These are phyloP conservation scores for Leccinum solheimii DNA, from an alignment of 1,284 basidiomycete genomes.

Conservation along the genomic window DNA sequence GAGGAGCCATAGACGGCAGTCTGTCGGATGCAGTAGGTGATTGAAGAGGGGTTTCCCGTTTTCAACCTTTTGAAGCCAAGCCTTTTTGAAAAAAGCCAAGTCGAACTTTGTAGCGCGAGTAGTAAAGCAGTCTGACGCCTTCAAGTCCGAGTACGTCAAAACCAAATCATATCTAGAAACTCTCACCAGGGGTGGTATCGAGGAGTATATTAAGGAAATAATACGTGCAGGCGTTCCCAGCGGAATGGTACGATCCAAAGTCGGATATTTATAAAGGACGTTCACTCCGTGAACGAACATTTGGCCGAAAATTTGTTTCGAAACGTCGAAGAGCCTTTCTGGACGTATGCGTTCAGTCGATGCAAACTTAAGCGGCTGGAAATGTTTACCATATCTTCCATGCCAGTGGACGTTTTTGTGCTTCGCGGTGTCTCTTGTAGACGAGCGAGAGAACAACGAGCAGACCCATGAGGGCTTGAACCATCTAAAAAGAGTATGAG, in stretches of 20 bases:
- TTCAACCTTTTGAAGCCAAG: conserved; percentile 75
- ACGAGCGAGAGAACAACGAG: conserved; percentile 85
- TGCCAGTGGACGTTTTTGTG: conserved; percentile 63
- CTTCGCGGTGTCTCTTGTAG: conserved; percentile 87
- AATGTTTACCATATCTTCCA: conserved; percentile 87
- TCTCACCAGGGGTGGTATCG: conserved; percentile 87
- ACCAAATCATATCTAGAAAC: background rate
- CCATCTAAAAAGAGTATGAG: conserved; percentile 49
- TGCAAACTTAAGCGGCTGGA: background rate
- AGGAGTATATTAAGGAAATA: conserved; percentile 96
- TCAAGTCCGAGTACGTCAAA: conserved; percentile 10
- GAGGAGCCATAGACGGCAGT: conserved; percentile 88
- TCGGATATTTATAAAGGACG: conserved; percentile 68
- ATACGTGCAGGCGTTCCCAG: conserved; percentile 83
- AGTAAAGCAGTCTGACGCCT: conserved; percentile 87
- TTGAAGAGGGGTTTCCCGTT: conserved; percentile 74
- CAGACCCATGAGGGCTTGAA: conserved; percentile 84
- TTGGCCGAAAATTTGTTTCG: conserved; percentile 91
- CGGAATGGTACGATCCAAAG: conserved; percentile 62
- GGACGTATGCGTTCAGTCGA: conserved; percentile 2
- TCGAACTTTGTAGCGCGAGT: conserved; percentile 66
- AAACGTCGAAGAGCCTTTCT: conserved; percentile 80
- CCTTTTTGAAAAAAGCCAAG: conserved; percentile 65
- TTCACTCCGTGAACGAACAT: conserved; percentile 89
- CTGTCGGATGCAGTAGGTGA: conserved; percentile 80